Base-by-base conservation (phyloP, 2,329 filamentous ascomycete species). In the Aspergillus ochraceoroseus region DNA sequence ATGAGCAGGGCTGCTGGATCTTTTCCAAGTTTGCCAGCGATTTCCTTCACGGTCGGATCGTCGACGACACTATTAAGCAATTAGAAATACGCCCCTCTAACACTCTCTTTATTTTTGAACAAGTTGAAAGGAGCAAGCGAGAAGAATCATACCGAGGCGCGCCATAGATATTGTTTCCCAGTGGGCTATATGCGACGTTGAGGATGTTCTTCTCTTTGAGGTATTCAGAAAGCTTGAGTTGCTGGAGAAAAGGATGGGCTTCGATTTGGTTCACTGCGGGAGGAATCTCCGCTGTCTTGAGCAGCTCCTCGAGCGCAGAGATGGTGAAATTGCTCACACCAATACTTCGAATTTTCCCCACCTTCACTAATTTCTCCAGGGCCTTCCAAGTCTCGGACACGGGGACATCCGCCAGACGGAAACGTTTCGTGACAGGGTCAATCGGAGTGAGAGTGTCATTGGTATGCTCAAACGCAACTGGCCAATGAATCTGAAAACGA, bases 221-320 rank as follows among this genome's bases (percentile, higher is more conserved):
- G 55, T 70, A 77, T 7, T 70, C 61, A 2, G 77, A 55, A 5
- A 84, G 64, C 3, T 70, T 63, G 0, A 65, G 62, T 51, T 78
- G 80, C 51, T 82, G 79, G 2, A 83, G 66, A 57, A 81, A 83
- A 0, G 80, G 78, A 56, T 83, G 79, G 29, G 77, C 76, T 56
- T 84, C 80, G 49, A 83, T 77, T 59, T 84, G 80, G 61, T 84
- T 83, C 42, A 76, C 72, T 2, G 75, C 76, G 0, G 80, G 80
- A 0, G 69, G 64, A 7, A 79, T 68, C 26, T 65, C 72, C n/a
- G 74, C 73, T 0, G 51, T 56, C 32, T 55, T 45, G 11, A 62
- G 47, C 17, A 63, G 43, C 9, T 58, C 50, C 23, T 58, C 50
- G 11, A 55, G 45, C 41, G 58, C 55, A 4, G 50, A 48, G 8